Evolutionary conservation across 352 stramenopile genomes (phyloP).

Genomic region (Lagenidium giganteum): DNA sequence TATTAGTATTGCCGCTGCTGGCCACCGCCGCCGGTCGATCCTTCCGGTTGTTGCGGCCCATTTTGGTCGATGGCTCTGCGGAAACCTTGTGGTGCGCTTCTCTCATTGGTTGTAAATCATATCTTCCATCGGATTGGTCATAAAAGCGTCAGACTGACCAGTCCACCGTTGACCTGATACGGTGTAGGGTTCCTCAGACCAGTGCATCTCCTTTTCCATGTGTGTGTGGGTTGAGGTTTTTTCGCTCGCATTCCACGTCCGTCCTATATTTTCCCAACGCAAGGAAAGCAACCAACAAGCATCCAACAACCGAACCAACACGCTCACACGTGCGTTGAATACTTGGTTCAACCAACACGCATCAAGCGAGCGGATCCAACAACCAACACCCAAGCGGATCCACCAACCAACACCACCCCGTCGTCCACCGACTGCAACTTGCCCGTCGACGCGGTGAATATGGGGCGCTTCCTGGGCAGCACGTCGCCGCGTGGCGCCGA

Average conservation of each 20-base stretch:
- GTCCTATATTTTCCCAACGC: too few relatives aligned
- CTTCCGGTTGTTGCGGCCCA: conserved; percentile 13
- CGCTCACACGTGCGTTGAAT: too few relatives aligned
- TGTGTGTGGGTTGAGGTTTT: too few relatives aligned
- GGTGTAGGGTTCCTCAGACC: too few relatives aligned
- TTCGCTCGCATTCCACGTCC: too few relatives aligned
- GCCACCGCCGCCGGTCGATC: conserved; percentile 5
- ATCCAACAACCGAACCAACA: too few relatives aligned
- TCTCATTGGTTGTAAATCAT: background rate
- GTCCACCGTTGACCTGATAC: too few relatives aligned
- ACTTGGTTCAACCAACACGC: too few relatives aligned
- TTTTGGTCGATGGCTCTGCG: conserved; percentile 2
- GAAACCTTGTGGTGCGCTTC: background rate
- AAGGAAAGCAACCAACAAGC: too few relatives aligned
- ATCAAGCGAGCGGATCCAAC: too few relatives aligned
- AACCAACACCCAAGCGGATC: background rate
- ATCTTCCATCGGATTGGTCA: conserved; percentile 7
- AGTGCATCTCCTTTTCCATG: too few relatives aligned
- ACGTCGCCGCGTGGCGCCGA: conserved; percentile 26
- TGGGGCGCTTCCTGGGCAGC: conserved; percentile 53
- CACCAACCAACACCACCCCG: conserved; percentile 1
- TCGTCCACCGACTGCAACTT: background rate
- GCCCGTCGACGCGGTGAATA: conserved; percentile 11
- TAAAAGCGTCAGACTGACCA: too few relatives aligned
- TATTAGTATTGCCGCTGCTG: background rate